Evolutionary conservation across 352 stramenopile genomes (phyloP), one percentile per base, ranked within the genome.

Genomic region (Globisporangium echinulatum): DNA sequence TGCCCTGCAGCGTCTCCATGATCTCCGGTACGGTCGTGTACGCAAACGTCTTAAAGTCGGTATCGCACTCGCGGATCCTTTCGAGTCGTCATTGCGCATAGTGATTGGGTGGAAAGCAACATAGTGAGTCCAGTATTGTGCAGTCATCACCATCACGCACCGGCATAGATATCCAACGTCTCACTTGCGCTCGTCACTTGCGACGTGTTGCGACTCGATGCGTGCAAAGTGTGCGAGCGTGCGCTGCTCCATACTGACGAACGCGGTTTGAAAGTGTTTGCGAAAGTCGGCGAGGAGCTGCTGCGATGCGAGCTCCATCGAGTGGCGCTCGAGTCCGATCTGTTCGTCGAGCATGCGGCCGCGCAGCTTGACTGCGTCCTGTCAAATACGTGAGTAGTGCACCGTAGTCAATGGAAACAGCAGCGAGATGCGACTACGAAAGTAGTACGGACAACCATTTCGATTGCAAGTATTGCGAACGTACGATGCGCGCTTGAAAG

Each of bases 1-100:
- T 72, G 38, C 89, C 88, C 51, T 93, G 88, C 51, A 96, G 70
- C 33, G 79, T 78, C 60, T 97, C 89, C 66, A 97, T 93, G 66
- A 92, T 89, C 44, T 79, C 70, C 6, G 90, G 89, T n/a, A 97
- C 83, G 0, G 84, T 95, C 49, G 82, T 81, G 63, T 92, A 79
- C 54, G 90, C 78, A 52, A 97, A 96, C 14, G 65, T 63, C 5
- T 69, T 57, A 44, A 90, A 88, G 36, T 83, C 69, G 3, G 66
- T 58, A 5, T 87, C 75, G 49, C 73, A 82, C 19, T 75, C 75
- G 37, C 71, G 76, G 36, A 85, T 69, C 17, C 80, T 88, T 2
- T 6, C 43, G 43, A 0, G 25, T 25, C 25, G 25, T 1, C 25
- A 25, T 25, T 25, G 25, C 25, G 25, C 25, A 25, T 25, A 25